Base-by-base conservation (phyloP, 257 asterid species). In the Solanum chmielewskii region DNA sequence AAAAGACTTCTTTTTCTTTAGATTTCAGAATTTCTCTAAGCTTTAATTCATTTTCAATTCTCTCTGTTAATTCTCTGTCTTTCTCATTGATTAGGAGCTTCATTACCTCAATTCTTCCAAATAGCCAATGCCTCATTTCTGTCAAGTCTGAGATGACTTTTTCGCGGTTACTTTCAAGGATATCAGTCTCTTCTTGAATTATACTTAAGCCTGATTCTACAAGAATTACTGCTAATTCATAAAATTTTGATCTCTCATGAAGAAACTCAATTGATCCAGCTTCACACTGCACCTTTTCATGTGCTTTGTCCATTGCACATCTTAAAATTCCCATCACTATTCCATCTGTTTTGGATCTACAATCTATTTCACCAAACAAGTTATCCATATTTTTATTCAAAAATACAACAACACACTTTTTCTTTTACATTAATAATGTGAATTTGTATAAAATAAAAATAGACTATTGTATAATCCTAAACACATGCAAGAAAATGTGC, bases 301-400 rank as follows among this genome's bases (percentile, higher is more conserved):
- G 98, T 52, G 96, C 96, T 90, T 90, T 90, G 35, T 94, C 98
- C 99, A 96, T 92, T 76, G 98, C 98, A 27, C 93, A 89, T 92
- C 96, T 91, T 86, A 96, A 39, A 41, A 96, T 91, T 70, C 91
- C 91, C 98, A 96, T 93, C 84, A 94, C 95, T 87, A 90, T 90
- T 4, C 93, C 88, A 82, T 95, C 98, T 2, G 93, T 88, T 85
- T 88, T 94, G 45, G 96, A 94, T 89, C 93, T 86, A 60, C 92
- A 90, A 85, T 92, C 92, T 9, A 94, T 92, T 85, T 93, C 93
- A 20, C 93, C 92, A n/a, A 96, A 88, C 76, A 91, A 25, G 85
- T 92, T 93, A 82, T 95, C 97, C 98, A 95, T 33, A 33, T 94
- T 73, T 84, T 13, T 7, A 62, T 84, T 13, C 6, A 62, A 5